Evolutionary conservation across 768 basidiomycete species (phyloP), one percentile per base, ranked within the genome.

Genomic region (Mycena albidolilacea): DNA sequence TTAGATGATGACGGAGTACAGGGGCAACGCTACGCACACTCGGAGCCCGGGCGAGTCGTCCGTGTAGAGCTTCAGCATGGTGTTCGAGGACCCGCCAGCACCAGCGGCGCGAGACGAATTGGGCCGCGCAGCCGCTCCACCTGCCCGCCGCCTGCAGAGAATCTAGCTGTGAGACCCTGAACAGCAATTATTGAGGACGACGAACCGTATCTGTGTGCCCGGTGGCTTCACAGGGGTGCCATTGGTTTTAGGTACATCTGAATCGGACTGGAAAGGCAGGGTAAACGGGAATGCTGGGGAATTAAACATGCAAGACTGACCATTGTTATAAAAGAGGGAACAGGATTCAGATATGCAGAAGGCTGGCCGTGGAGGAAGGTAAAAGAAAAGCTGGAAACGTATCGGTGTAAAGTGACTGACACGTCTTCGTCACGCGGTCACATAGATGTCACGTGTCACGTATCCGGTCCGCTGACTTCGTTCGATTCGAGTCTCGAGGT

Each of bases 1-100:
- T 43, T 58, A 21, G 46, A 17, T 37, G 39, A 68, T 37, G 37
- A 8, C 0, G 59, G 19, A 35, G 17, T 3, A 19, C 11, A 62
- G 19, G 46, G 46, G 3, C 17, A 19, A 6, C 6, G 10, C 52
- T 46, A 93, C 97, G 82, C 81, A 99, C 98, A 99, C 96, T 89
- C 97, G 91, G 67, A 99, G 89, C 30, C 98, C 98, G 59, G 95
- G 96, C 70, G 97, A 97, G 80, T 98, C 98, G 81, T 98, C 97
- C 48, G 98, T 99, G 90, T 99, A 99, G 5, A 99, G 88, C 85
- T 95, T 96, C 80, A 99, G 90, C 98, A 99, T 99, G 69, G 98
- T 99, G 86, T 96, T 97, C 70, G 93, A 95, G 46, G 95, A 97
- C 67, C 98, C 98, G 66, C 98, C 98, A 70, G 96, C 96, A 52